phyloP scores from a whole-genome alignment of 345 rosid genomes.

The Trapa incisa region DNA sequence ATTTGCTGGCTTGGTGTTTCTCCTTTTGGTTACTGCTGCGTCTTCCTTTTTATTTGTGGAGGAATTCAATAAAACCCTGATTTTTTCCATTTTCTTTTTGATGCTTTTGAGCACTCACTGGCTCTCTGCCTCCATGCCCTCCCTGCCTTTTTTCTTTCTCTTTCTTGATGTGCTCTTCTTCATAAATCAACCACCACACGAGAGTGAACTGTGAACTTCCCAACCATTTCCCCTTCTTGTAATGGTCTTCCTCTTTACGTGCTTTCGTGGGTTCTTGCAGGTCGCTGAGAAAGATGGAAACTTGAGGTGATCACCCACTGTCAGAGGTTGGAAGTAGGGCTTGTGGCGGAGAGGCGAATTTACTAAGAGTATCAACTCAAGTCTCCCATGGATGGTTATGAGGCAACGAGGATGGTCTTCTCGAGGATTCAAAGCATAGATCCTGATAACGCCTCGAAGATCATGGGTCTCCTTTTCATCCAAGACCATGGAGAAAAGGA shows the following conservation, averaged over 20 bases:
- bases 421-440: slow-evolving; percentile 69
- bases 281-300: slow-evolving; percentile 17
- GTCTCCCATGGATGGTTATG: slow-evolving; percentile 63
- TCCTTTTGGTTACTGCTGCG: slow-evolving; percentile 8
- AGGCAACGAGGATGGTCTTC: slow-evolving; percentile 82
- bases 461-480: slow-evolving; percentile 81
- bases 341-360: slow-evolving; percentile 45
- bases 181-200: not conserved
- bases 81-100: not conserved
- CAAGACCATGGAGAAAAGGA: slow-evolving; percentile 95
- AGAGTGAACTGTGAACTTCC: not conserved
- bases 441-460: slow-evolving; percentile 85
- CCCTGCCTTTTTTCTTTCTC: not conserved
- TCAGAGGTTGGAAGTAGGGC: slow-evolving; percentile 26
- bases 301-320: slow-evolving; percentile 3
- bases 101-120: not conserved
- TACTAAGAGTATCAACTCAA: not conserved
- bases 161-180: not conserved
- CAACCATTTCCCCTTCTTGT: slow-evolving; percentile 8
- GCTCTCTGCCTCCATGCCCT: not conserved
- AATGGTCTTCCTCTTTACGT: not conserved
- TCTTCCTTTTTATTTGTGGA: slow-evolving; percentile 4
- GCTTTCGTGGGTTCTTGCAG: slow-evolving; percentile 32
- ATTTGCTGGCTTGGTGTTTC: not conserved
- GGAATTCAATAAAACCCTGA: slow-evolving; percentile 3